These are phyloP conservation scores for Penicillium sp. DNA, from an alignment of 2,329 filamentous ascomycete genomes.

Conservation along the genomic window DNA sequence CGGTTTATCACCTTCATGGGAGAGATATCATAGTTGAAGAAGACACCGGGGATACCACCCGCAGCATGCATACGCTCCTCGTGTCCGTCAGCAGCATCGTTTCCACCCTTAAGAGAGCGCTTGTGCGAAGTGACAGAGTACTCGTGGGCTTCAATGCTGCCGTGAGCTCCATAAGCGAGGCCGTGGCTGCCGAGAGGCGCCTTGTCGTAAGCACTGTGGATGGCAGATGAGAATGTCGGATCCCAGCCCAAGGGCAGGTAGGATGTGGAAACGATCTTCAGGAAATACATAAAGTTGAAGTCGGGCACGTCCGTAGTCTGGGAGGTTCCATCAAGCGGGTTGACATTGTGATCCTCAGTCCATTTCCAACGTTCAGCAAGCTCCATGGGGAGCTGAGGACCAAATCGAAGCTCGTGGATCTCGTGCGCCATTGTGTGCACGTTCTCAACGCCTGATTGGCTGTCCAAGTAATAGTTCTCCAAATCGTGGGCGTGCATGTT, in stretches of 20 bases:
- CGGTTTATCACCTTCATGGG: constrained; percentile 99
- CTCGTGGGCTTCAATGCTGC: constrained; percentile 95
- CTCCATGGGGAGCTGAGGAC: constrained; percentile 80
- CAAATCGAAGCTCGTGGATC: constrained; percentile 88
- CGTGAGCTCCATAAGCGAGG: constrained; percentile 63
- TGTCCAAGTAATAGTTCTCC: constrained; percentile 84
- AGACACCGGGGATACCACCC: constrained; percentile 93
- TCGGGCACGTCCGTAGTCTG: constrained; percentile 79
- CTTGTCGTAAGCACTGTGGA: constrained; percentile 48
- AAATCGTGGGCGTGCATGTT: constrained; percentile 98
- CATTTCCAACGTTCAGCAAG: constrained; percentile 65
- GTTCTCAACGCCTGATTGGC: constrained; percentile 54
- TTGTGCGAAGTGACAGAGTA: constrained; percentile 98
- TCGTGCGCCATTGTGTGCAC: constrained; percentile 85
- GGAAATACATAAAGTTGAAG: constrained; percentile 98
- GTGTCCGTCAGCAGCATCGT: constrained; percentile 83
- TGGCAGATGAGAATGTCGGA: constrained; percentile 50
- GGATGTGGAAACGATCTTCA: constrained; percentile 96
- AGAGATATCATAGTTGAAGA: constrained; percentile 99
- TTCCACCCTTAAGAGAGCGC: constrained; percentile 79
- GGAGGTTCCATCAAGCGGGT: constrained; percentile 79
- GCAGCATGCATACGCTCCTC: constrained; percentile 86
- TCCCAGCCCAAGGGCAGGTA: constrained; percentile 93
- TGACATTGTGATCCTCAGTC: constrained; percentile 82
- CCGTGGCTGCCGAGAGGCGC: constrained; percentile 69